Percentiles rank a stretch among this genome's conserved stretches.
These are phyloP conservation scores for Lachancea lanzarotensis DNA, from an alignment of 805 yeast species.

Conservation along the genomic window DNA sequence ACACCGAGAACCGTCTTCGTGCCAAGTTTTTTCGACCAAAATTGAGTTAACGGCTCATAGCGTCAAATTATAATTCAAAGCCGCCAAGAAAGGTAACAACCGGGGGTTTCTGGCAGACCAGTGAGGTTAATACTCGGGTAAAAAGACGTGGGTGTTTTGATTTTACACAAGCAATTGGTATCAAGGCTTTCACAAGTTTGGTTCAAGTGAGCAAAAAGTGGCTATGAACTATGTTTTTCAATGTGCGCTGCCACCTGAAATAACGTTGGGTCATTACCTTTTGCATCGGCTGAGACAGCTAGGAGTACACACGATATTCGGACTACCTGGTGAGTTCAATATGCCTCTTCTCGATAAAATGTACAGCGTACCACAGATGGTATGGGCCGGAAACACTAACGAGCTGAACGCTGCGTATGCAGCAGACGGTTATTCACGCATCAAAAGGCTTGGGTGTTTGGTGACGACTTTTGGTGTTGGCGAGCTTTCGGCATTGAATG, in stretches of 20 bases:
- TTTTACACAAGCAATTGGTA: too few relatives aligned
- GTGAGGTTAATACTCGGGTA: too few relatives aligned
- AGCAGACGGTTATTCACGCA: slow-evolving; percentile 79
- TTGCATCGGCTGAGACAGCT: slow-evolving; percentile 52
- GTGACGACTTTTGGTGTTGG: slow-evolving; percentile 80
- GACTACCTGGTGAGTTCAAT: slow-evolving; percentile 73
- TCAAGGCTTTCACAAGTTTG: too few relatives aligned
- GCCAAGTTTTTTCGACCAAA: too few relatives aligned
- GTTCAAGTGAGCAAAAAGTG: neutral
- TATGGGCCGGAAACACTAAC: slow-evolving; percentile 81
- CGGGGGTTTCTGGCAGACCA: too few relatives aligned
- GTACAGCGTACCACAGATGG: slow-evolving; percentile 36
- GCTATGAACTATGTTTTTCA: slow-evolving; percentile 3
- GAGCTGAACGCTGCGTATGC: slow-evolving; percentile 89
- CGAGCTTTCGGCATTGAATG: slow-evolving; percentile 79
- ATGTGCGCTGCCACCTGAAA: slow-evolving; percentile 4
- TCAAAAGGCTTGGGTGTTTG: slow-evolving; percentile 34
- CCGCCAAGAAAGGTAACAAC: too few relatives aligned
- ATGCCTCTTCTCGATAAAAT: slow-evolving; percentile 59
- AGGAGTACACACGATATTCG: slow-evolving; percentile 52
- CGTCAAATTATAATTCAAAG: too few relatives aligned
- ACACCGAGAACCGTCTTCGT: too few relatives aligned
- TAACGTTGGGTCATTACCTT: slow-evolving; percentile 50
- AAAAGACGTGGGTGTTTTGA: too few relatives aligned
- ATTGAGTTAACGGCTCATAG: too few relatives aligned